Percentiles rank a stretch among this genome's conserved stretches.
phyloP scores from a whole-genome alignment of 192 early-diverging fungal species.

The Anaeromyces robustus region DNA sequence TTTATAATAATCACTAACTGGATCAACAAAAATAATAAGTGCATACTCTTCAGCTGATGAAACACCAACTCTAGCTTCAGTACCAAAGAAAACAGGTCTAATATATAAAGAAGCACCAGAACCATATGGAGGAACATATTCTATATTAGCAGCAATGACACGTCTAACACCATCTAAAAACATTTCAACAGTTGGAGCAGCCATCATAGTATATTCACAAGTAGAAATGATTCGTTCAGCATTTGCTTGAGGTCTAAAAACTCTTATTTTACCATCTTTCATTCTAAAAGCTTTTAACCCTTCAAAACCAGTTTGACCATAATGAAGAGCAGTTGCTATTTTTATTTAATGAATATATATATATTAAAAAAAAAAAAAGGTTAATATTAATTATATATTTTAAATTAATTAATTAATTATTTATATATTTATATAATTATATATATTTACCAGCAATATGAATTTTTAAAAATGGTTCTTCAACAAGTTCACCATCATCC shows the following conservation, averaged over 20 bases:
- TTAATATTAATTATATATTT: not conserved
- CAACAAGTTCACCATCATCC: slow-evolving; percentile 39
- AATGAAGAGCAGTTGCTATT: slow-evolving; percentile 44
- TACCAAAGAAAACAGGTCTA: slow-evolving; percentile 53
- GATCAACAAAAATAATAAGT: slow-evolving; percentile 9
- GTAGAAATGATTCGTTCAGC: slow-evolving; percentile 37
- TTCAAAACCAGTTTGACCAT: slow-evolving; percentile 67
- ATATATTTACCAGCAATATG: slow-evolving; percentile 31
- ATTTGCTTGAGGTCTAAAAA: slow-evolving; percentile 60
- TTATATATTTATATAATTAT: too few relatives aligned
- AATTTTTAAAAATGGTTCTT: slow-evolving; percentile 33
- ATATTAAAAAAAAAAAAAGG: too few relatives aligned
- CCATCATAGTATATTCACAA: slow-evolving; percentile 38
- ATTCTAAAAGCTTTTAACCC: slow-evolving; percentile 61
- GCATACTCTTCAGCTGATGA: slow-evolving; percentile 10
- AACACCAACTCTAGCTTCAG: slow-evolving; percentile 48
- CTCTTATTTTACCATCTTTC: slow-evolving; percentile 46
- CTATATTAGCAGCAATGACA: slow-evolving; percentile 42
- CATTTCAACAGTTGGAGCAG: slow-evolving; percentile 31
- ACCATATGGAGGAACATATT: slow-evolving; percentile 54
- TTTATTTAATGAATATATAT: too few relatives aligned
- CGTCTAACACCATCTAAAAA: slow-evolving; percentile 42
- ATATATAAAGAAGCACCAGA: slow-evolving; percentile 54
- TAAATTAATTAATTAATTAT: too few relatives aligned
- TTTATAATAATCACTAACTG: slow-evolving; percentile 53